Evolutionary conservation across 805 yeast species (phyloP), one percentile per base, ranked within the genome.

Genomic region (Blastobotrys robertii): DNA sequence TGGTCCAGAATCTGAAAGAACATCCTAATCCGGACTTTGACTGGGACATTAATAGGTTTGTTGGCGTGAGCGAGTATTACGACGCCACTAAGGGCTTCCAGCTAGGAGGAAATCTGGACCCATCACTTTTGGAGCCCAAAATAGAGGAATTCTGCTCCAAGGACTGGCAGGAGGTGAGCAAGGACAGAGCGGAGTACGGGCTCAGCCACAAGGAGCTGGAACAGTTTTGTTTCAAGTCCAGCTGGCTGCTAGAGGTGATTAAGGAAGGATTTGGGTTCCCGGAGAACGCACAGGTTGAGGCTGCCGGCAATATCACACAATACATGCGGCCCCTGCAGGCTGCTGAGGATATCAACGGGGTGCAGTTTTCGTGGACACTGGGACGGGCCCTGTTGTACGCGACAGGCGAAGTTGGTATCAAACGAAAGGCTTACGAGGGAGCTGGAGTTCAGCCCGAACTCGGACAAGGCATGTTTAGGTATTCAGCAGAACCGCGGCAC

Each of bases 51-150:
- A 94, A 87, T 53, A 83, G 78, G 54, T 92, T 92, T 62, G 81
- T 92, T 15, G 99, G 98, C 0, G 81, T 90, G 15, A 84, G 95
- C 4, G 99, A 92, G 62, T 92, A 86, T 64, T 92, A 97, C 96
- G 92, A 92, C 59, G 85, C 97, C 1, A 86, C 95, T 2, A 96
- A 90, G 56, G 78, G 90, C 2, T 88, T 88, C 59, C 76, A 81
- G 36, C 72, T 87, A 66, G 92, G 94, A 2, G 97, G 97, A 8
- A 84, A 79, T 42, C 39, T 49, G 34, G 88, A 88, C 58, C 84
- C 84, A 54, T 85, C 77, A 55, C 70, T 74, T 31, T 84, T 84
- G 54, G 79, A 77, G 56, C 74, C 68, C 28, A 73, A 76, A 41
- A 84, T 87, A 3, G 72, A 74, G 48, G 70, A 72, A 25, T 87